Conservation (phyloP, 192 early-diverging fungal species). For the Dissophora ornata region DNA sequence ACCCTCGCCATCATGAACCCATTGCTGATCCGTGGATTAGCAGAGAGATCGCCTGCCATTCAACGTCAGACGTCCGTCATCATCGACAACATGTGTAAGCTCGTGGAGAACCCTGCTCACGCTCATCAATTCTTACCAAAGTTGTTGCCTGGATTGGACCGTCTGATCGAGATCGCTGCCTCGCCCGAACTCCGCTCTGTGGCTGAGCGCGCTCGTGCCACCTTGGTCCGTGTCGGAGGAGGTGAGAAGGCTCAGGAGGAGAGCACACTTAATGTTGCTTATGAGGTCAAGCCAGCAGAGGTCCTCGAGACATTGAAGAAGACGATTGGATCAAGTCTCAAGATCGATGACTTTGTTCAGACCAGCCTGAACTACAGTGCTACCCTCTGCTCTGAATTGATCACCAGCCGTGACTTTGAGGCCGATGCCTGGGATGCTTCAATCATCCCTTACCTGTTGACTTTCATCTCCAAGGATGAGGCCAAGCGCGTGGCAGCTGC, state of each 20-base stretch:
- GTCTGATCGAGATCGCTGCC: constrained; percentile 76
- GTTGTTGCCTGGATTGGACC: constrained; percentile 80
- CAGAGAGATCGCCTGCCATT: constrained; percentile 74
- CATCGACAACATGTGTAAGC: constrained; percentile 92
- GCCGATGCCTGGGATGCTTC: constrained; percentile 73
- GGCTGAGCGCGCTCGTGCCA: constrained; percentile 74
- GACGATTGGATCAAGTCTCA: constrained; percentile 45
- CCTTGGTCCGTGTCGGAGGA: constrained; percentile 75
- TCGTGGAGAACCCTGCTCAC: constrained; percentile 84
- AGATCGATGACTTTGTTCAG: constrained; percentile 56
- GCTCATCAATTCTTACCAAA: constrained; percentile 83
- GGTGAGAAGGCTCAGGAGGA: constrained; percentile 54
- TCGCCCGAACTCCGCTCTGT: constrained; percentile 83
- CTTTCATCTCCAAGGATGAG: constrained; percentile 68
- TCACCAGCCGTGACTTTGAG: constrained; percentile 71
- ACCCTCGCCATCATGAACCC: constrained; percentile 87
- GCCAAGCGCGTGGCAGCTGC: constrained; percentile 58
- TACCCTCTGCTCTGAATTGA: constrained; percentile 67
- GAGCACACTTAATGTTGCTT: constrained; percentile 59
- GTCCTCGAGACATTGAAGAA: constrained; percentile 61
- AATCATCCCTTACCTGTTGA: constrained; percentile 64
- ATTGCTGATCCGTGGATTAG: constrained; percentile 72
- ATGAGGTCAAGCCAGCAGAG: constrained; percentile 60
- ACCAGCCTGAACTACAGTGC: constrained; percentile 69
- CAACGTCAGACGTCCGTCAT: constrained; percentile 82